Percentiles rank a stretch among this genome's conserved stretches.
phyloP scores from a whole-genome alignment of 2,329 filamentous ascomycete species.

The Aspergillus eucalypticola region DNA sequence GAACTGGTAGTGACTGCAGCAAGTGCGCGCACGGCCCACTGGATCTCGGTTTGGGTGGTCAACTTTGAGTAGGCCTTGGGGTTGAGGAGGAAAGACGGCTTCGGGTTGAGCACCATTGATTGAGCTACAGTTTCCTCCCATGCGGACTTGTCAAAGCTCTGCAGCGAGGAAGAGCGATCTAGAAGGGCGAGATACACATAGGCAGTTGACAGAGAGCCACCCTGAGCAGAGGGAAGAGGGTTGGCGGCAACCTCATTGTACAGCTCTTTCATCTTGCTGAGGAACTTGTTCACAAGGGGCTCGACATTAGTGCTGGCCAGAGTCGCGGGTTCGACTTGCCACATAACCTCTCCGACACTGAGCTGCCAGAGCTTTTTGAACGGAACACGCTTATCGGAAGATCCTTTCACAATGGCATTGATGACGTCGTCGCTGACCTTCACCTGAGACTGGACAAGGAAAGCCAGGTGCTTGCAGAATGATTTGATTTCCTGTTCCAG shows the following conservation, averaged over 20 bases:
- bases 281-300: conserved; percentile 51
- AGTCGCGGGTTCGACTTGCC: conserved; percentile 52
- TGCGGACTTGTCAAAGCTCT: conserved; percentile 54
- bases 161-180: conserved; percentile 54
- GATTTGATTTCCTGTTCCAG: conserved; percentile 73
- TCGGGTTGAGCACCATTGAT: conserved; percentile 69
- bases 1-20: conserved; percentile 61
- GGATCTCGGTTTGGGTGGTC: conserved; percentile 69
- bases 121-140: conserved; percentile 60
- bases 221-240: conserved; percentile 75
- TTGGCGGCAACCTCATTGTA: conserved; percentile 80
- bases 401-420: conserved; percentile 76
- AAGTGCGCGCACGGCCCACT: conserved; percentile 74
- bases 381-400: conserved; percentile 78
- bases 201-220: conserved; percentile 75
- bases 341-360: conserved; percentile 70
- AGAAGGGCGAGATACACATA: conserved; percentile 71
- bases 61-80: conserved; percentile 82
- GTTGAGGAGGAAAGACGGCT: conserved; percentile 84
- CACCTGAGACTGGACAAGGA: conserved; percentile 61
- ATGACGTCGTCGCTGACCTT: conserved; percentile 66
- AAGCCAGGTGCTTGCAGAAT: conserved; percentile 65
- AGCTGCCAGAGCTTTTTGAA: conserved; percentile 80
- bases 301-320: conserved; percentile 51
- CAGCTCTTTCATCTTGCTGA: conserved; percentile 58